Evolutionary conservation across 2,329 filamentous ascomycete genomes (phyloP), one percentile per base, ranked within the genome.

Genomic region (Penicillium thymicola): DNA sequence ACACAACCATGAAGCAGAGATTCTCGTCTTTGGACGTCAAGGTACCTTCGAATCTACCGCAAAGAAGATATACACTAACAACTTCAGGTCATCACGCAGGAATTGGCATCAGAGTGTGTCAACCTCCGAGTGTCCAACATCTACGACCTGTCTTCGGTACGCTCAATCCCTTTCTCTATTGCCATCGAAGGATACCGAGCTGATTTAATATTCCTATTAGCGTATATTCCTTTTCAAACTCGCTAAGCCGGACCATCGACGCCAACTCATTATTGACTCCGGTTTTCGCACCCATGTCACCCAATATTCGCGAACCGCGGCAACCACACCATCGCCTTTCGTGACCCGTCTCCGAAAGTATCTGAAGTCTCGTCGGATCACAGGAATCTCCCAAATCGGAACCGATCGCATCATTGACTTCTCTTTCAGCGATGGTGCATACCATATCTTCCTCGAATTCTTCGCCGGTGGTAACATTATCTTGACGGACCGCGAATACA

Each of bases 211-310:
- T n/a, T 27, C 4, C 11, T 11, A n/a, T 28, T 41, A 83, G 78
- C 92, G 93, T 71, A 97, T 97, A 70, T 90, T 97, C 70, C 86
- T 97, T 27, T 84, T 99, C 75, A 97, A 97, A 72, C 94, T 99
- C 71, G 87, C 92, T 54, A 96, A 94, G 73, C 91, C 93, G 42
- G 88, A 93, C 69, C 84, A 88, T 64, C 92, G 92, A 75, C 88
- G 94, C 71, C 93, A 97, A 73, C 82, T 99, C 28, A 81, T 99
- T 50, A 86, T 99, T 67, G 94, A 99, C 73, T 94, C 90, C 1
- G 94, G 94, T 30, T 99, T 99, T 75, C 91, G 94, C 70, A 95
- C 91, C 74, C 94, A 99, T 72, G 81, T 97, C 57, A 97, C 94
- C 32, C 86, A 89, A 66, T 99, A 96, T 78, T 86, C 89, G 28